Evolutionary conservation across 2,329 filamentous ascomycete species (phyloP).

Genomic region (Dendryphion nanum): DNA sequence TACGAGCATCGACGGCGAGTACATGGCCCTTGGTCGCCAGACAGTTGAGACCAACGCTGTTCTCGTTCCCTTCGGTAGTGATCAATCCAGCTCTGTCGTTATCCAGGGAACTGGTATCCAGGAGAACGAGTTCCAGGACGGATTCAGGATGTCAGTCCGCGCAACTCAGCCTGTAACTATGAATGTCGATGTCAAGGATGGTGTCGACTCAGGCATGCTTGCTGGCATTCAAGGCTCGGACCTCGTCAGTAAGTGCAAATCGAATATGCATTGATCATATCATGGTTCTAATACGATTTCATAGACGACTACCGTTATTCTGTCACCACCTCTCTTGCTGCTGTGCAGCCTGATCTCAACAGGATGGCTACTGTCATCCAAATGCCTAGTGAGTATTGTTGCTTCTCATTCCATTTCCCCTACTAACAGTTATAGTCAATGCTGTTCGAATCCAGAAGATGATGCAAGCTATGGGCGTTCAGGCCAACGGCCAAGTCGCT

Average conservation of each 20-base stretch:
- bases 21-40: conserved; percentile 38
- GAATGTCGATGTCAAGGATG: conserved; percentile 37
- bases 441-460: conserved; percentile 35
- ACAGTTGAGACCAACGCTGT: conserved; percentile 34
- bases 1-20: conserved; percentile 36
- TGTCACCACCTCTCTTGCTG: conserved; percentile 32
- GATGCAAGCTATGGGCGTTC: conserved; percentile 33
- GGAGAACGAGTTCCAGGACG: conserved; percentile 39
- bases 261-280: neutral
- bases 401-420: neutral
- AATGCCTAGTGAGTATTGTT: conserved; percentile 30
- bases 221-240: conserved; percentile 28
- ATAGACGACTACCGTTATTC: conserved; percentile 37
- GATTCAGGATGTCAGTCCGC: conserved; percentile 37
- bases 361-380: conserved; percentile 37
- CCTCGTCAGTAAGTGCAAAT: conserved; percentile 24
- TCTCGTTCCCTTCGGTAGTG: conserved; percentile 32
- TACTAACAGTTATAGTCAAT: conserved; percentile 29
- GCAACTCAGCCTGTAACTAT: conserved; percentile 37
- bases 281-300: neutral
- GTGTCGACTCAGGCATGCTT: conserved; percentile 33
- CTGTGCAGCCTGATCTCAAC: conserved; percentile 33
- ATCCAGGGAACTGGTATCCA: conserved; percentile 37
- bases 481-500: conserved; percentile 29
- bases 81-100: conserved; percentile 22